Base-by-base conservation (phyloP, 2,329 filamentous ascomycete species). In the Colletotrichum liriopes region DNA sequence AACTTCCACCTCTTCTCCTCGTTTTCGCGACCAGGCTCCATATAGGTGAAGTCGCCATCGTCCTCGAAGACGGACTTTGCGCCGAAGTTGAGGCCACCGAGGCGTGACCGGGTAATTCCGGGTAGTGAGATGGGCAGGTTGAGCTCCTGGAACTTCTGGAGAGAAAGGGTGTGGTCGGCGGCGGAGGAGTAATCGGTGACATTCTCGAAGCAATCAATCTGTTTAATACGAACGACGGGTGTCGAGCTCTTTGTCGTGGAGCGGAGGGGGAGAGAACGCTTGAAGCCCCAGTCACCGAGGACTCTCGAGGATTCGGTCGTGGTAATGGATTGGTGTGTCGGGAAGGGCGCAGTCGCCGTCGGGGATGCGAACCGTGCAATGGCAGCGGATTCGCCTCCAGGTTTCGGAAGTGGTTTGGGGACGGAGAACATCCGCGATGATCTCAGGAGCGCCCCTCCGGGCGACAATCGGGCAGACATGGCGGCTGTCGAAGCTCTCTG, bases 241-340 rank as follows among this genome's bases (percentile, higher is more conserved):
- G 91, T 92, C 8, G 92, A 90, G 8, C 91, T 91, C 65, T 90
- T 90, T 26, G 91, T 89, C 6, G 94, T 95, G 3, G 93, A 91
- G 80, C 92, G 92, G 11, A 92, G 84, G 1, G 96, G 96, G 7
- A 98, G 86, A 1, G 94, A 88, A 67, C 96, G 88, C 85, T 98
- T 98, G 77, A 98, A 85, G 18, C 96, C 96, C 95, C 96, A 98
- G 79, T 98, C 96, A 45, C 96, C 96, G 78, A 90, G 90, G 51
- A 87, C 85, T 32, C 94, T 88, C 9, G 95, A 95, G 23, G 91
- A 88, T 55, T 88, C 84, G 7, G 94, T 92, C 0, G 94, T 95
- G 18, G 92, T 92, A 79, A 98, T 93, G 73, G 95, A 90, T 79
- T 96, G 93, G 80, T 93, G 89, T 64, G 91, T 94, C n/a, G 96